phyloP scores from a whole-genome alignment of 169 alveolate genomes.

The Eimeria falciformis region DNA sequence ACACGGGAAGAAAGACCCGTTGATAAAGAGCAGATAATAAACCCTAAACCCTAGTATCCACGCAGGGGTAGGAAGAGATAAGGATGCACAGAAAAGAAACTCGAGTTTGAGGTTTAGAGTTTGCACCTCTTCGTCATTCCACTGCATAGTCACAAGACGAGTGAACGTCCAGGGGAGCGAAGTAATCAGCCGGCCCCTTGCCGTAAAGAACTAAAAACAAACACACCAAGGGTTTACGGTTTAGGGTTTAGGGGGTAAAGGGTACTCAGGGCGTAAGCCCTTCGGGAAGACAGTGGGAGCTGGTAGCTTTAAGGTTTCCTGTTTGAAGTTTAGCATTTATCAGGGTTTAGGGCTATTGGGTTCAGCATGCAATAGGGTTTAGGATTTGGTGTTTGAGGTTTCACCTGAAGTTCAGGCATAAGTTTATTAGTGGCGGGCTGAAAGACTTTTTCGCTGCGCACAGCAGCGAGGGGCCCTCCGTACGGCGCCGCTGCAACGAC shows the following conservation, averaged over 20 bases:
- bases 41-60: neutral
- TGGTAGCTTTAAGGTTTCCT: neutral
- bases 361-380: neutral
- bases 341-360: neutral
- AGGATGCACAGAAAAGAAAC: neutral
- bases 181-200: neutral
- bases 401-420: constrained; percentile 42
- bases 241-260: neutral
- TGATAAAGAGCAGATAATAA: neutral
- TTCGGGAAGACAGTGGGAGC: neutral
- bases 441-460: constrained; percentile 28
- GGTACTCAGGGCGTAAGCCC: neutral
- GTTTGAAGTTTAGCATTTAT: neutral
- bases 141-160: neutral
- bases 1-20: neutral
- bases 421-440: constrained; percentile 18
- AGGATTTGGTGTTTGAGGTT: neutral
- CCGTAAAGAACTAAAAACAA: too few species aligned
- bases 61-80: neutral
- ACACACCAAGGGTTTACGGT: neutral
- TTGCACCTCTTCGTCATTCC: neutral
- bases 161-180: neutral
- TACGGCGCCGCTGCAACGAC: constrained; percentile 56
- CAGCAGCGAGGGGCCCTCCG: constrained; percentile 42
- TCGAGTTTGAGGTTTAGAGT: neutral